Percentiles rank a stretch among this genome's conserved stretches.
Evolutionary conservation across 495 filamentous ascomycete genomes (phyloP).

Genomic region (Annulohypoxylon moriforme): DNA sequence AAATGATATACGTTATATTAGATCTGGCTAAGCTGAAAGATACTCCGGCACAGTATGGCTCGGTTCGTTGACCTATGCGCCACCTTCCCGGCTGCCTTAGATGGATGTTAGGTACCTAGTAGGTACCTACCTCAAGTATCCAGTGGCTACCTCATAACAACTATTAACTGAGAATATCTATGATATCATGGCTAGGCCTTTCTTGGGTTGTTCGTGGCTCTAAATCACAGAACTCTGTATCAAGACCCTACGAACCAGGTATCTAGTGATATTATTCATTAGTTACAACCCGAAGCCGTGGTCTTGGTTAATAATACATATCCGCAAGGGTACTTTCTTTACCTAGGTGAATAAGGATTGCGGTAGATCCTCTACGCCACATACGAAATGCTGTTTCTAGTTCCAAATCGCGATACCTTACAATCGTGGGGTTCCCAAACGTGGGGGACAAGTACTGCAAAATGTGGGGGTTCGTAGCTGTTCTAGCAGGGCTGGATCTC

Average conservation of each 20-base stretch:
- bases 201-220: too few relatives aligned
- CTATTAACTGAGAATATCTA: too few relatives aligned
- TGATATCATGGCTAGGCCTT: too few relatives aligned
- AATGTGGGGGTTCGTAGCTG: slow-evolving; percentile 19
- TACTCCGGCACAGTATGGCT: background rate
- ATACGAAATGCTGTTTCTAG: background rate
- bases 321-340: background rate
- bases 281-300: slow-evolving; percentile 24
- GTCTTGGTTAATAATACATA: slow-evolving; percentile 18
- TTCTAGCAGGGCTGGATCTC: slow-evolving; percentile 14
- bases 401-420: background rate
- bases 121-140: too few relatives aligned
- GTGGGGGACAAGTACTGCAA: slow-evolving; percentile 1
- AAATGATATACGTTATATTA: background rate
- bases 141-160: too few relatives aligned
- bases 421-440: slow-evolving; percentile 10
- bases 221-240: too few relatives aligned
- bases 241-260: too few relatives aligned
- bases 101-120: too few relatives aligned
- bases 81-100: background rate
- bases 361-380: slow-evolving; percentile 16
- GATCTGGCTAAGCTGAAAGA: background rate
- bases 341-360: background rate
- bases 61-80: background rate
- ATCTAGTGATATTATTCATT: too few relatives aligned